A percentile compares a stretch with the other conserved stretches of the same genome.
Conservation (phyloP, 257 asterid species). For the Penstemon newberryi region DNA sequence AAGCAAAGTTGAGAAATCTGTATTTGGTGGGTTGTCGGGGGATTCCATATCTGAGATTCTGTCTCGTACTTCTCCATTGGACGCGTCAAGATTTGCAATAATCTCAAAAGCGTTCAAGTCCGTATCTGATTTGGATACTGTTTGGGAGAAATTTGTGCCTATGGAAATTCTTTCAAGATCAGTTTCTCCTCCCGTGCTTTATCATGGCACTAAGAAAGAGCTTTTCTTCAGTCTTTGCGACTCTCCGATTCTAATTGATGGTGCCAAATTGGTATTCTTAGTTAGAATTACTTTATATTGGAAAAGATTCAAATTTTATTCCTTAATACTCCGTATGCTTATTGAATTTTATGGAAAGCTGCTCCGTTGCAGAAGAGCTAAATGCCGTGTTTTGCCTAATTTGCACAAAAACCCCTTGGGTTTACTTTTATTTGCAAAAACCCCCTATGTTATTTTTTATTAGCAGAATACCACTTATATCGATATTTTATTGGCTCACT, state of each 20-base stretch:
- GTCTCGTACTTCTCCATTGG: conserved; percentile 47
- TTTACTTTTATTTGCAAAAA: neutral
- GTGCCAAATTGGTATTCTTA: conserved; percentile 43
- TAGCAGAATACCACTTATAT: too few relatives aligned
- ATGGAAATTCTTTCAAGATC: conserved; percentile 47
- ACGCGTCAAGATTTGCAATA: conserved; percentile 42
- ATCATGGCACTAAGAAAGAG: conserved; percentile 37
- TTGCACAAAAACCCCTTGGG: conserved; percentile 40
- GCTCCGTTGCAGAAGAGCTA: too few relatives aligned
- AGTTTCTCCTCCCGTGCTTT: conserved; percentile 18
- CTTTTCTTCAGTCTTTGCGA: conserved; percentile 45
- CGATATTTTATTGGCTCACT: too few relatives aligned
- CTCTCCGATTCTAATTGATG: conserved; percentile 43
- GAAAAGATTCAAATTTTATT: neutral
- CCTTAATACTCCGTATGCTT: neutral
- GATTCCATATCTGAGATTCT: conserved; percentile 51
- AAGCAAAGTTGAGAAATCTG: too few relatives aligned
- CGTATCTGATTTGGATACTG: conserved; percentile 42
- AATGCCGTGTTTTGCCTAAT: too few relatives aligned
- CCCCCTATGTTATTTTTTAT: neutral
- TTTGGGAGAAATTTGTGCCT: conserved; percentile 63
- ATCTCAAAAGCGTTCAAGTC: conserved; percentile 41
- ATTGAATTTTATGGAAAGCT: neutral
- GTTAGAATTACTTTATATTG: neutral
- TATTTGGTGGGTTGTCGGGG: conserved; percentile 41